Base-by-base conservation (phyloP, 2,329 filamentous ascomycete species). In the Neoascochyta sp. region DNA sequence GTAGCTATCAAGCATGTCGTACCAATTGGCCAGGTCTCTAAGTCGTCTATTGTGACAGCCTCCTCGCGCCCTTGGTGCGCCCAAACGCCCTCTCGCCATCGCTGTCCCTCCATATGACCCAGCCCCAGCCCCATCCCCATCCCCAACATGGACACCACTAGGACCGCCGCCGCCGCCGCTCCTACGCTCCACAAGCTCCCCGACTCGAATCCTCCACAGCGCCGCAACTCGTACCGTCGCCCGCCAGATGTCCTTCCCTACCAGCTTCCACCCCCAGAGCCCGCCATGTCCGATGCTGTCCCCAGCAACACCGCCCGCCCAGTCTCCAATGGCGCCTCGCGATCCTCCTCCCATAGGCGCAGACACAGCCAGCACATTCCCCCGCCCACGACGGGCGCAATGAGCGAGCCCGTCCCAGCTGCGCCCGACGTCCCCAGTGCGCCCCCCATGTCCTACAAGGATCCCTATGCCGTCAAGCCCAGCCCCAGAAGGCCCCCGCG, bases 381-480 rank as follows among this genome's bases (percentile, higher is more conserved):
- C 10, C 50, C 50, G 16, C 44, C 50, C 10, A 42, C 51, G 4
- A 40, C 49, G 6, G 50, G 48, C 36, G 43, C 43, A 17, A 30
- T 37, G 24, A 34, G 29, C 30, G 51, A 56, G 22, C 37, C 47
- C 13, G 44, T 55, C 20, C 59, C 58, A 11, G 65, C 69, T 27
- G 77, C 74, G 18, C 76, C 81, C 42, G 80, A 84, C 44, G 74
- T 71, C 16, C 76, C 80, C 32, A 71, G 70, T 48, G 71, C 67
- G 16, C 55, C 59, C 7, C 77, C 81, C 4, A 49, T 47, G 8
- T 54, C 60, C 0, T 63, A 61, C 38, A 47, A 45, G 36, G 56
- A 62, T 22, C 58, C 59, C 8, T 62, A 62, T 45, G 66, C 62
- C 22, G 65, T 45, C 9, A 56, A 44, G 25, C 35, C 41, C 9